These are phyloP conservation scores for Calonectria montana DNA, from an alignment of 2,329 filamentous ascomycete genomes.

Conservation along the genomic window DNA sequence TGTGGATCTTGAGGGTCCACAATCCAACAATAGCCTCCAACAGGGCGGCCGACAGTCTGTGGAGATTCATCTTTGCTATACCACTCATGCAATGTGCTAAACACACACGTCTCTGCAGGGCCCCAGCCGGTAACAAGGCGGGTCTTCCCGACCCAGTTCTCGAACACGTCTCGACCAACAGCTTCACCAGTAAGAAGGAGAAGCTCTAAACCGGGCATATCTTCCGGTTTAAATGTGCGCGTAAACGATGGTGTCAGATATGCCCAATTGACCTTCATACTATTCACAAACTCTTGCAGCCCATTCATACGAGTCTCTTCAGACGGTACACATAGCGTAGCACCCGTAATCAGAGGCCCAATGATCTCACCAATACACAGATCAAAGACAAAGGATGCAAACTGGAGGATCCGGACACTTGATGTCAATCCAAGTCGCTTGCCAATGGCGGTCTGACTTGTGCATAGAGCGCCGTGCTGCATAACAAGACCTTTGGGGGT, in stretches of 20 bases:
- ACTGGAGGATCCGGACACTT: neutral
- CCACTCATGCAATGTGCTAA: neutral
- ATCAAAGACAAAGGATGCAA: slow-evolving; percentile 2
- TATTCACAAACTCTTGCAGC: neutral
- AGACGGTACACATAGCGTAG: slow-evolving; percentile 20
- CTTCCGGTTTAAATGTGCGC: neutral
- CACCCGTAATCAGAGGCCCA: slow-evolving; percentile 9
- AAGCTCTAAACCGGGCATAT: neutral
- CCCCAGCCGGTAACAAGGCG: neutral
- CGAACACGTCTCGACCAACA: neutral
- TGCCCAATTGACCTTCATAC: neutral
- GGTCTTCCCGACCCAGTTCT: too few species aligned
- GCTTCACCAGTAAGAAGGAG: neutral
- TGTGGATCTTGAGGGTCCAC: neutral
- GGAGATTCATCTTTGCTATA: too few species aligned
- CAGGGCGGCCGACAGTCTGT: too few species aligned
- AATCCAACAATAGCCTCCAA: neutral
- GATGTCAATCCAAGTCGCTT: neutral
- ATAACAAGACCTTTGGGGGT: neutral
- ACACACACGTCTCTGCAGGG: neutral
- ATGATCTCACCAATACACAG: slow-evolving; percentile 11
- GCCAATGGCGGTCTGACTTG: neutral
- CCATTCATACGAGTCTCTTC: neutral
- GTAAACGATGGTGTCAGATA: neutral
- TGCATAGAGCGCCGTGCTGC: neutral